These are phyloP conservation scores for Ceratobasidium papillatum DNA, from an alignment of 1,284 basidiomycete genomes.

Conservation along the genomic window DNA sequence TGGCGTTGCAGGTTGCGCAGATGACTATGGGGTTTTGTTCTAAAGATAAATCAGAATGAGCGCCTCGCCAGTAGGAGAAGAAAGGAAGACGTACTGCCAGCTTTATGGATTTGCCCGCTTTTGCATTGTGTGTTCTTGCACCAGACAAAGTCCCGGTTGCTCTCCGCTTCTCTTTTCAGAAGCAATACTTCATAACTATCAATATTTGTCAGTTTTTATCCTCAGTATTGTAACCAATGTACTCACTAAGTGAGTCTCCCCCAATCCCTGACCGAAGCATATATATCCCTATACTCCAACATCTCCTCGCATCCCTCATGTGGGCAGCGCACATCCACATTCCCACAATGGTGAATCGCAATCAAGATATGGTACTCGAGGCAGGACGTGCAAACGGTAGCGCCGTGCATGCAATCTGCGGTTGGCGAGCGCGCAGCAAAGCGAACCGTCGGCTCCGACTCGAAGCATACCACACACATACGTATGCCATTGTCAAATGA, in stretches of 20 bases:
- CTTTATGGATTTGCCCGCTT: slow-evolving; percentile 6
- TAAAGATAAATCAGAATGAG: neutral
- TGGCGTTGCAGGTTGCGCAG: slow-evolving; percentile 6
- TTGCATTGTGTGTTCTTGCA: slow-evolving; percentile 18
- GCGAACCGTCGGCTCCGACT: neutral
- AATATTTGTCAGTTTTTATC: neutral
- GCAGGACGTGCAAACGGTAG: slow-evolving; percentile 4
- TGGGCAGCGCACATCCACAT: slow-evolving; percentile 15
- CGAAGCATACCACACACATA: slow-evolving; percentile 30
- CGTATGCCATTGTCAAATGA: neutral
- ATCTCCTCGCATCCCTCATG: slow-evolving; percentile 17
- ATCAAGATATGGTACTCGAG: slow-evolving; percentile 20
- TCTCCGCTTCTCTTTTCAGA: slow-evolving; percentile 1
- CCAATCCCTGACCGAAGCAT: slow-evolving; percentile 26
- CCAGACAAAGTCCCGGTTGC: slow-evolving; percentile 3
- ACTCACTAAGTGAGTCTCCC: slow-evolving; percentile 6
- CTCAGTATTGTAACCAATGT: neutral
- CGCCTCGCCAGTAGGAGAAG: neutral
- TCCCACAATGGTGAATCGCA: neutral
- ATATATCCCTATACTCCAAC: slow-evolving; percentile 23
- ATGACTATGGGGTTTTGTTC: slow-evolving; percentile 1
- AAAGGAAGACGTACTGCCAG: neutral
- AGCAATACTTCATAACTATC: slow-evolving; percentile 14
- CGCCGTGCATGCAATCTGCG: neutral
- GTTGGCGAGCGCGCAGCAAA: slow-evolving; percentile 26